Base-by-base conservation (phyloP, 495 filamentous ascomycete genomes). In the Corynascus novoguineensis region DNA sequence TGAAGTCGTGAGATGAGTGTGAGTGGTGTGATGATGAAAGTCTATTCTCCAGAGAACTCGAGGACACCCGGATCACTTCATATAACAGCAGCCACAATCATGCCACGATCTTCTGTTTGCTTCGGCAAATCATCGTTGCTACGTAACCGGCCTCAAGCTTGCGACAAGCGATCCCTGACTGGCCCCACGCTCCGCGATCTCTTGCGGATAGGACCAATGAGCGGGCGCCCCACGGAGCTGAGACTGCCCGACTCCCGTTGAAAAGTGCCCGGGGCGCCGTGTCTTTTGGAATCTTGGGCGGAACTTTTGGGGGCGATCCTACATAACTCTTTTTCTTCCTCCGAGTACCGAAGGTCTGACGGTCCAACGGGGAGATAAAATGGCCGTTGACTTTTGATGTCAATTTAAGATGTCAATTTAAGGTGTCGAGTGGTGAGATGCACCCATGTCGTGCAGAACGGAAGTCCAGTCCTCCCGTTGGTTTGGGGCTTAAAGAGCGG, bases 181-280 rank as follows among this genome's bases (percentile, higher is more conserved):
- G 17, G 4, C 46, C 14, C 25, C n/a, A n/a, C n/a, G n/a, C 27
- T 5, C 9, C 12, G 27, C 17, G 24, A 9, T 29, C 19, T 21
- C 1, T 15, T 22, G 5, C 7, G 49, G 17, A 42, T 42, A 34
- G 38, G 17, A n/a, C 55, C 55, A 57, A 57, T 57, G 46, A 44
- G 19, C 1, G 10, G 3, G 19, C 22, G 28, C 17, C 10, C 0
- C 7, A 28, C 55, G 55, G 55, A 29, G 17, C 19, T 7, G 4
- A 57, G 21, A 57, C 34, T 21, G 6, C 45, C 55, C 55, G 55
- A 57, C 2, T 38, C n/a, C 55, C 37, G 31, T 1, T 9, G 8
- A 50, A 50, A 57, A 57, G 46, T 57, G 46, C 50, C 54, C 54
- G 54, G 12, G 53, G 37, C n/a, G n/a, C n/a, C n/a, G n/a, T n/a